Base-by-base conservation (phyloP, 164 flowering plant species). In the Vitis rupestris region DNA sequence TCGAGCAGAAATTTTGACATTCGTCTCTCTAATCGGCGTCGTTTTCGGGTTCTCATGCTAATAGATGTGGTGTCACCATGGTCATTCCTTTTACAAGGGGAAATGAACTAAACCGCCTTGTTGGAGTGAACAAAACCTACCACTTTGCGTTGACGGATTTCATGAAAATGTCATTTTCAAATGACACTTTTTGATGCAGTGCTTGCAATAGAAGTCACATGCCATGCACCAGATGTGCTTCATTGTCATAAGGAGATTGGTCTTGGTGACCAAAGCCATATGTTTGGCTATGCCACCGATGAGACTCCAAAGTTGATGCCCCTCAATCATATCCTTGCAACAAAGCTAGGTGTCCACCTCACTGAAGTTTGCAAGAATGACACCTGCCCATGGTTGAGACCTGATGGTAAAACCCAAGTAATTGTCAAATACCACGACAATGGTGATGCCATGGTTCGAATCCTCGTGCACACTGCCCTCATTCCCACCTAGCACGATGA, bases 281-380 rank as follows among this genome's bases (percentile, higher is more conserved):
- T 87, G 88, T 87, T 87, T 73, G 90, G 90, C 47, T 87, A 87
- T 76, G 90, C 88, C 71, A 87, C 90, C 4, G 88, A 87, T 68
- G 90, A 87, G 79, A 87, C 90, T 16, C 89, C 89, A 5, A 88
- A 87, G 72, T 65, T 87, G 70, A 85, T 87, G 89, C 91, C 91
- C 47, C 80, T 84, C 13, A 87, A 75, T 71, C 88, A 85, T 62
- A 88, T 87, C 31, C 82, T 85, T 29, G 88, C 91, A 2, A 85
- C 89, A 66, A 87, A 87, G 85, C 84, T 87, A 4, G 88, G 89
- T 30, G 85, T 89, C 37, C 74, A 75, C 37, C 82, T 88, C 65
- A 86, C 89, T 14, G 84, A 88, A 60, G 92, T 86, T 4, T 85
- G 92, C 70, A 88, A 88, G 74, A 83, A 86, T 60, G 88, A 87